Base-by-base conservation (phyloP, 768 basidiomycete species). In the Lyophyllum decastes region DNA sequence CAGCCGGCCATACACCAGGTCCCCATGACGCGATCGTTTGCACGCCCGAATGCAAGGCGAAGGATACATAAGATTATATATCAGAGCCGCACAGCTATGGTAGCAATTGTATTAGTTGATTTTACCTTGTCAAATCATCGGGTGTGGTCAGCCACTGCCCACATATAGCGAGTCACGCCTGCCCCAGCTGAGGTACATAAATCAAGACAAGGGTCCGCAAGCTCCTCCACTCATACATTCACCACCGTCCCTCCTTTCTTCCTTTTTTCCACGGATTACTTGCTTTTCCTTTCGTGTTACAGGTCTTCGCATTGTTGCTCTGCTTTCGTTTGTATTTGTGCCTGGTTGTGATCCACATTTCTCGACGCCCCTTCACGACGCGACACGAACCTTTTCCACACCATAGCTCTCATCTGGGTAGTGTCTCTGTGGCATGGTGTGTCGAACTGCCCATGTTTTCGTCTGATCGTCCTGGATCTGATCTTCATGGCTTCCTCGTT, bases 351-450 rank as follows among this genome's bases (percentile, higher is more conserved):
- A 54, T 45, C 14, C 24, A 49, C 30, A 43, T 40, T 22, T 53
- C 48, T 54, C 47, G 52, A 61, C 58, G 30, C 58, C 59, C 47
- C 56, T 61, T 66, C 66, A 72, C 71, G 72, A 75, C 74, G 68
- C 72, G 73, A 72, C 72, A 67, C 68, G 65, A 67, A 59, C 60
- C 51, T 49, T 53, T 61, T 55, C n/a, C 35, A 46, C 54, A 40
- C 53, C 17, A 45, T 45, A 59, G 44, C 53, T 46, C 51, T 48
- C 49, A 24, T 48, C 49, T 16, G 22, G 44, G 38, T 51, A 50
- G 33, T 41, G 44, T 57, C 59, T 54, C 52, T 55, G 55, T 48
- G 61, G 54, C 49, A 75, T 75, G 74, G 74, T 75, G 64, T 53
- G 63, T 43, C 10, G 21, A 1, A 21, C 1, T 48, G 0, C 53